Evolutionary conservation across 371 early-diverging fungal genomes (phyloP).

Genomic region (Rhizomucor pusillus): DNA sequence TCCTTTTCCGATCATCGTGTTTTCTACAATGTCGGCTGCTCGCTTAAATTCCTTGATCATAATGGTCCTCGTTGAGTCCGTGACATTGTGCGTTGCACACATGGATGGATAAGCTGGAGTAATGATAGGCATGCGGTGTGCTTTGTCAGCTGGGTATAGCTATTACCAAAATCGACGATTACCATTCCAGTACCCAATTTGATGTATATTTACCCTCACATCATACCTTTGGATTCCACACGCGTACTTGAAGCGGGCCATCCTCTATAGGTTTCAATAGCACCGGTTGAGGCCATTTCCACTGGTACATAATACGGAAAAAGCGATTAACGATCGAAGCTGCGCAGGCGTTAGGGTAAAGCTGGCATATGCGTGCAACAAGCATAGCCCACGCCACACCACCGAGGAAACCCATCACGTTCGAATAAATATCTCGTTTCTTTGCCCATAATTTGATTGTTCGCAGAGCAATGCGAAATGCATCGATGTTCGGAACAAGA

Average conservation of each 20-base stretch:
- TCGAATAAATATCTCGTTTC: slow-evolving; percentile 91
- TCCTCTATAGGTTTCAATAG: slow-evolving; percentile 91
- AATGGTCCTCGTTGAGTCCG: slow-evolving; percentile 83
- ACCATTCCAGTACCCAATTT: background rate
- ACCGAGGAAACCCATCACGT: slow-evolving; percentile 98
- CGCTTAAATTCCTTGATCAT: slow-evolving; percentile 88
- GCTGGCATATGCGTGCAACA: slow-evolving; percentile 96
- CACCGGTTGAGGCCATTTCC: slow-evolving; percentile 99
- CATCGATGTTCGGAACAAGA: slow-evolving; percentile 90
- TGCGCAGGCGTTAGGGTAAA: slow-evolving; percentile 95
- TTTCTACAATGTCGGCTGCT: slow-evolving; percentile 65
- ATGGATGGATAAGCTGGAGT: slow-evolving; percentile 99
- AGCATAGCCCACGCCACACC: slow-evolving; percentile 99
- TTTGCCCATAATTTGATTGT: slow-evolving; percentile 99
- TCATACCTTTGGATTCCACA: slow-evolving; percentile 95
- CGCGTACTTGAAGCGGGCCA: slow-evolving; percentile 87
- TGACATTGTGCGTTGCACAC: slow-evolving; percentile 99
- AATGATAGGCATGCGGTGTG: slow-evolving; percentile 99
- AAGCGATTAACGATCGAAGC: slow-evolving; percentile 88
- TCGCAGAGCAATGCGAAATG: slow-evolving; percentile 91
- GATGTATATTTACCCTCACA: background rate
- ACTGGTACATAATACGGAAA: slow-evolving; percentile 87
- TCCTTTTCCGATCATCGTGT: slow-evolving; percentile 65
- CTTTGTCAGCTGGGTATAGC: slow-evolving; percentile 84
- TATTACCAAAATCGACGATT: slow-evolving; percentile 11